phyloP scores from a whole-genome alignment of 2,329 filamentous ascomycete species.

The Ilyonectria robusta region DNA sequence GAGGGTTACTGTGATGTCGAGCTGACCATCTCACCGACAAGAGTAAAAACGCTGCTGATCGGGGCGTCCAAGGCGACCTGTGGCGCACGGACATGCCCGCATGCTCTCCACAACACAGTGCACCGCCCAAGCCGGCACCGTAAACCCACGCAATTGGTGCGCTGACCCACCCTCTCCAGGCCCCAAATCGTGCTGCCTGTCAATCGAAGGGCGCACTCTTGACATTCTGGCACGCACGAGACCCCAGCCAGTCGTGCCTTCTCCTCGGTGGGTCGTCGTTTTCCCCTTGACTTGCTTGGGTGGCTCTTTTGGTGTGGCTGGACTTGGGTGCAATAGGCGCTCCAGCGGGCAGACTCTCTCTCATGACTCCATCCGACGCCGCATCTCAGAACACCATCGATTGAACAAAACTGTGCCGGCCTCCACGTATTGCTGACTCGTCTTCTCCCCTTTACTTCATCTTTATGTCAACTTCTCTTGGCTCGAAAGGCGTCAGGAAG shows the following conservation, averaged over 20 bases:
- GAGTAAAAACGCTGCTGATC: neutral
- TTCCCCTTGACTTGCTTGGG: conserved; percentile 5
- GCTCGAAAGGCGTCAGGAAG: conserved; percentile 27
- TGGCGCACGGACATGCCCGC: conserved; percentile 14
- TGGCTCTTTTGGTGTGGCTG: conserved; percentile 7
- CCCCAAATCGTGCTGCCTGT: conserved; percentile 40
- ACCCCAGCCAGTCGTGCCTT: conserved; percentile 35
- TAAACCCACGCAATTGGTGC: conserved; percentile 26
- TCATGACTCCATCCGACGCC: conserved; percentile 36
- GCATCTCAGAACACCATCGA: conserved; percentile 30
- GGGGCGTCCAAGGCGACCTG: neutral
- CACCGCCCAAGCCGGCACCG: conserved; percentile 9
- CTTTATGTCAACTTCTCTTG: conserved; percentile 34
- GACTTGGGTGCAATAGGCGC: neutral
- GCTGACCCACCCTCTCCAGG: conserved; percentile 34
- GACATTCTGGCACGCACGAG: conserved; percentile 46
- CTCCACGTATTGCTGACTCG: conserved; percentile 23
- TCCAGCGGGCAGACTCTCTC: neutral
- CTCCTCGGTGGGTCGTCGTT: conserved; percentile 11
- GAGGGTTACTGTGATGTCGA: conserved; percentile 33
- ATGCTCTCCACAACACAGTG: conserved; percentile 34
- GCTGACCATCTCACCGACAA: conserved; percentile 25
- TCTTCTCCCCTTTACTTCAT: conserved; percentile 28
- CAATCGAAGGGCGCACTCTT: conserved; percentile 49
- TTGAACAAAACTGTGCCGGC: conserved; percentile 47